Base-by-base conservation (phyloP, 1,284 basidiomycete species). In the Lignosus rhinocerotis region DNA sequence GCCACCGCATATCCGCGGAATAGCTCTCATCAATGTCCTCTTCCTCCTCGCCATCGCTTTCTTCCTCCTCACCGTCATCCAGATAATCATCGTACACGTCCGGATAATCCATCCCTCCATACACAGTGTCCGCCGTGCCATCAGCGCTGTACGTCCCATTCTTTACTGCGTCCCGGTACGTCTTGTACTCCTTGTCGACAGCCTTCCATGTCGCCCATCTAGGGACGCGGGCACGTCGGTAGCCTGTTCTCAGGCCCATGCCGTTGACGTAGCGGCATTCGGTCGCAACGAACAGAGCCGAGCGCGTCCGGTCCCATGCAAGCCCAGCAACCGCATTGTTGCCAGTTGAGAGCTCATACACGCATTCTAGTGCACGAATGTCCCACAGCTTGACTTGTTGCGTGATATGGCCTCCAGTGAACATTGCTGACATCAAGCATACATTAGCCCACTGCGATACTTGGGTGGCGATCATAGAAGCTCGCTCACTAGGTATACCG, bases 301-400 rank as follows among this genome's bases (percentile, higher is more conserved):
- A 62, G n/a, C 60, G 61, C 3, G 47, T 30, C 2, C 58, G 58
- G 57, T 75, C 70, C 75, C 75, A 77, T 0, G 64, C 69, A 42
- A 78, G 55, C 11, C 56, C 58, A 1, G 25, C 25, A 0, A 77
- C 75, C 8, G 49, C 34, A 53, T 73, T 76, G 60, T 78, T 77
- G 39, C 76, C 76, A 5, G 75, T 76, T 9, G 73, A 66, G 17
- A 78, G 67, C 47, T 76, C 74, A 63, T 75, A 77, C 12, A 75
- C 61, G 10, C 66, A 46, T 11, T 61, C 57, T 66, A 0, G 8
- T 7, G 70, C 69, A 38, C 76, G 73, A 3, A 75, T 53, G 54
- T 78, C 75, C 75, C 76, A 77, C 12, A 74, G 34, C 21, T 67
- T 71, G 58, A 77, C 69, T 12, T 62, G 54, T 56, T 76, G 64